Conservation (phyloP, 345 rosid genomes). For the Geranium brycei region DNA sequence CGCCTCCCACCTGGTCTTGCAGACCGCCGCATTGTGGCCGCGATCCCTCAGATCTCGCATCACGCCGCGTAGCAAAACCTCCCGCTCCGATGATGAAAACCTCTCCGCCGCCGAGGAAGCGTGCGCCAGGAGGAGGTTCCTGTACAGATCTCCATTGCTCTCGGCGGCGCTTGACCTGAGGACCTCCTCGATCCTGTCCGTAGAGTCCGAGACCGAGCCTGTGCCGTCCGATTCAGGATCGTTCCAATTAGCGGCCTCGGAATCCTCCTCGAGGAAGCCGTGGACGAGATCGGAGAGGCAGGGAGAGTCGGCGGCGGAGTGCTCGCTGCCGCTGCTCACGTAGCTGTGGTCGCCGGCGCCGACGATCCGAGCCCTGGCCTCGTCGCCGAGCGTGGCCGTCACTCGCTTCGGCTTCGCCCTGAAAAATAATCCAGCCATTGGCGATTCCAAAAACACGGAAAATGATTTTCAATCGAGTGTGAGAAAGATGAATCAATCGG, state of each 20-base stretch:
- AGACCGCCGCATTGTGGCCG: conserved; percentile 71
- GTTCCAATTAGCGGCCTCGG: background rate
- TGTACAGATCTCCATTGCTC: conserved; percentile 21
- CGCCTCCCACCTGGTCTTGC: conserved; percentile 60
- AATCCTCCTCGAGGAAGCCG: too few species aligned
- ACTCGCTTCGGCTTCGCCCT: too few species aligned
- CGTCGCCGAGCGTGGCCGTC: too few species aligned
- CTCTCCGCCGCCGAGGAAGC: conserved; percentile 35
- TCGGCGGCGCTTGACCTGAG: background rate
- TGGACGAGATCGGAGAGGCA: too few species aligned
- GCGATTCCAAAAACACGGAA: too few species aligned
- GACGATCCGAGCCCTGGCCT: too few species aligned
- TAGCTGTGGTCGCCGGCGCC: too few species aligned
- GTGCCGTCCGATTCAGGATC: conserved; percentile 36
- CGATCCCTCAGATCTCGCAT: conserved; percentile 39
- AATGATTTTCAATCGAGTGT: too few species aligned
- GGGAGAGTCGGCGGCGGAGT: too few species aligned
- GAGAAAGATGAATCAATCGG: too few species aligned
- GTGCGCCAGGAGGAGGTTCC: conserved; percentile 22
- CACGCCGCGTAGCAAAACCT: conserved; percentile 33
- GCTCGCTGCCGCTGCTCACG: too few species aligned
- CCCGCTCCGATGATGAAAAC: conserved; percentile 24
- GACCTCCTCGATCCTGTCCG: conserved; percentile 21
- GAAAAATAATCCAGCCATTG: too few species aligned
- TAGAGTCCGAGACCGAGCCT: conserved; percentile 7